phyloP scores from a whole-genome alignment of 2,329 filamentous ascomycete species.

The Fusarium lateritium region DNA sequence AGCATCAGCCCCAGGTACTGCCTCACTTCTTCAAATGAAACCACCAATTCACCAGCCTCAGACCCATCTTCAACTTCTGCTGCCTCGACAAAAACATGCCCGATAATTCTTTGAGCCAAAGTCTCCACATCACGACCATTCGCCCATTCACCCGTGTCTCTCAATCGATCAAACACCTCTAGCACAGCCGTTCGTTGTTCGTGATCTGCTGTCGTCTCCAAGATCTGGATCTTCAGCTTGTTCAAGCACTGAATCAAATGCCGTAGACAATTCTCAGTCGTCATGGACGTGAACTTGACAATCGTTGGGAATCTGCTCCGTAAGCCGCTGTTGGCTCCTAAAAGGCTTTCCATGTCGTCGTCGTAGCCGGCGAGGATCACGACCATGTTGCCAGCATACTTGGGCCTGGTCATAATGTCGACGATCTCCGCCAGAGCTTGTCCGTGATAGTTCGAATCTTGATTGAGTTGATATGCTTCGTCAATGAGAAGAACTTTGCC shows the following conservation, averaged over 20 bases:
- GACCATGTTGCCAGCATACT: not conserved
- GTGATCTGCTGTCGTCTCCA: too few relatives aligned
- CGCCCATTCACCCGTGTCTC: not conserved
- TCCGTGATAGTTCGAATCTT: not conserved
- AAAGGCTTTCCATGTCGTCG: not conserved
- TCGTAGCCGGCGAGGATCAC: not conserved
- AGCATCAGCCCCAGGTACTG: not conserved
- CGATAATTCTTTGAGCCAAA: not conserved
- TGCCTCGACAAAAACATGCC: not conserved
- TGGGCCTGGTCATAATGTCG: not conserved
- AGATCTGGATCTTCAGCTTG: not conserved
- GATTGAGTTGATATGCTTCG: not conserved
- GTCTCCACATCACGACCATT: not conserved
- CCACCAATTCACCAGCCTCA: not conserved
- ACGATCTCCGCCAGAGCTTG: not conserved
- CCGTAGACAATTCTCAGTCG: not conserved
- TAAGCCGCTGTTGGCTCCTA: not conserved
- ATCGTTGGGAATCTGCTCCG: conserved; percentile 1
- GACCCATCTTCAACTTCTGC: not conserved
- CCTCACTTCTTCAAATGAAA: not conserved
- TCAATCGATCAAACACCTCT: not conserved
- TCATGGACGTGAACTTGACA: not conserved
- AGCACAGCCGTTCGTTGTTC: not conserved
- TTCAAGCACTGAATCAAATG: not conserved
- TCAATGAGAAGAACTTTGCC: not conserved